Evolutionary conservation across 768 basidiomycete species (phyloP), one percentile per base, ranked within the genome.

Genomic region (Auricularia sp.): DNA sequence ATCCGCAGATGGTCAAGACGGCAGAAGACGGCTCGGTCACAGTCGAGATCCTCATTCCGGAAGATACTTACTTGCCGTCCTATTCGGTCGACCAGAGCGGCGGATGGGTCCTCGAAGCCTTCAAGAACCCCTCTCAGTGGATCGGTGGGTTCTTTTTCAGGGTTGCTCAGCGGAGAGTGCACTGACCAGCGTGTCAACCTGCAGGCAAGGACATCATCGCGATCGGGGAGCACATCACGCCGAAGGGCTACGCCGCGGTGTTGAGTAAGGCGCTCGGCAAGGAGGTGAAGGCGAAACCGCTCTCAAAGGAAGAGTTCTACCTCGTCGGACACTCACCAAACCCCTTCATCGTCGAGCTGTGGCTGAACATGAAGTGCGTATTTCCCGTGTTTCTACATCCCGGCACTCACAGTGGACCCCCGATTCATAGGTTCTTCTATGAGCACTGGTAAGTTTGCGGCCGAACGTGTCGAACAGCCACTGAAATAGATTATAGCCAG

Each of bases 121-220:
- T 65, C 58, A 65, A 65, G 44, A 36, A 65, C 33, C 64, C 64
- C 3, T 16, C 39, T 7, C 16, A 62, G 34, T 65, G 42, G n/a
- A 65, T 65, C 39, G 64, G 64, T 65, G 42, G 16, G 47, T 51
- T 51, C 14, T 51, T 18, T 5, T 51, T 6, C 29, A 29, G 29
- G 29, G 29, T 29, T 29, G 29, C 29, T 29, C 29, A 29, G 2
- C 29, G 29, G 29, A 29, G 29, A 29, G 29, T 29, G 29, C 29
- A 29, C 29, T 29, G 29, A 29, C 29, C 29, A 29, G 29, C 29
- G 29, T 29, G 29, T 29, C 29, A 3, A 29, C 29, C 29, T 51
- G 18, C 29, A 47, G 62, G 62, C 21, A 59, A 59, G 56, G 24
- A 59, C 56, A 18, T 59, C 29, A 24, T 29, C 56, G 29, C 16